phyloP scores from a whole-genome alignment of 768 basidiomycete species.

The Trametes cinnabarina region DNA sequence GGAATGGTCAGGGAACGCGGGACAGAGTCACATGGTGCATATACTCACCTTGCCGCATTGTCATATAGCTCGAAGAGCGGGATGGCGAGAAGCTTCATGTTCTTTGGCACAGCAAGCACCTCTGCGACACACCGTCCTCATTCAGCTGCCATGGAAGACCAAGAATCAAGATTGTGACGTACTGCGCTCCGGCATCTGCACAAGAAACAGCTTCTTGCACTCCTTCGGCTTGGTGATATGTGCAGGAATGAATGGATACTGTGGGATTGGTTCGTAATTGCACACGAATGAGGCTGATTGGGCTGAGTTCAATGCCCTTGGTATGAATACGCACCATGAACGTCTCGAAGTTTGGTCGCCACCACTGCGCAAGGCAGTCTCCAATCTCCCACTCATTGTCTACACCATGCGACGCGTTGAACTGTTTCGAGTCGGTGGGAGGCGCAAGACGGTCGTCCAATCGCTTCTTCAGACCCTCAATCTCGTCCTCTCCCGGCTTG shows the following conservation, averaged over 20 bases:
- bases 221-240: slow-evolving; percentile 99
- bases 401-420: slow-evolving; percentile 71
- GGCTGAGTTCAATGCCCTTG: neutral
- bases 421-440: slow-evolving; percentile 66
- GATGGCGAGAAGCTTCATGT: slow-evolving; percentile 97
- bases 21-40: neutral
- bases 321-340: slow-evolving; percentile 80
- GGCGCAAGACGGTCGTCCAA: slow-evolving; percentile 89
- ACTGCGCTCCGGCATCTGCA: slow-evolving; percentile 96
- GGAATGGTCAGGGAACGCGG: neutral
- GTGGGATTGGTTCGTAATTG: neutral
- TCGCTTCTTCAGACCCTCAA: slow-evolving; percentile 84
- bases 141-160: neutral
- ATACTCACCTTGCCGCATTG: slow-evolving; percentile 78
- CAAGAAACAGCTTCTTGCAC: slow-evolving; percentile 92
- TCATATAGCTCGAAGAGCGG: slow-evolving; percentile 97
- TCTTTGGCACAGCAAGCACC: slow-evolving; percentile 94
- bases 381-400: slow-evolving; percentile 96
- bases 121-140: slow-evolving; percentile 48
- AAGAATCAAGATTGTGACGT: slow-evolving; percentile 31
- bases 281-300: neutral
- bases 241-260: slow-evolving; percentile 94
- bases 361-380: slow-evolving; percentile 98
- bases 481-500: slow-evolving; percentile 92
- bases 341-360: slow-evolving; percentile 97